A percentile compares a stretch with the other conserved stretches of the same genome.
Conservation (phyloP, 2,329 filamentous ascomycete species). For the Botrytis pseudocinerea region DNA sequence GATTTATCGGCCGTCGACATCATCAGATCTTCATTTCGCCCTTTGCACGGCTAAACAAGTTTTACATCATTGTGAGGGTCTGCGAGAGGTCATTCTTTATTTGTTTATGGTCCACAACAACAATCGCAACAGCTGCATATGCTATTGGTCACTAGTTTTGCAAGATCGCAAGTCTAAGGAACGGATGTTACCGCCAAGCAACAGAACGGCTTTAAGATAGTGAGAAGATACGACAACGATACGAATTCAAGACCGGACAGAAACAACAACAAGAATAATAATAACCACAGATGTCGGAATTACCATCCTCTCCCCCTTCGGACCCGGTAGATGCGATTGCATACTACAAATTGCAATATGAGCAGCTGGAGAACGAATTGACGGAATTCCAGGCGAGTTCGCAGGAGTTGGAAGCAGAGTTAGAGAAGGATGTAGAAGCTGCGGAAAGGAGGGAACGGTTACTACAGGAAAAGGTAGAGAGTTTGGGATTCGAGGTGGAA, state of each 20-base stretch:
- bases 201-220: constrained; percentile 16
- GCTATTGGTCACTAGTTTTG: constrained; percentile 4
- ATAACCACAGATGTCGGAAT: constrained; percentile 46
- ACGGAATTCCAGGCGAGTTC: constrained; percentile 93
- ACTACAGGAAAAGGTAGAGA: constrained; percentile 84
- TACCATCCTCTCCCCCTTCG: constrained; percentile 62
- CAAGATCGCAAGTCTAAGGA: constrained; percentile 15
- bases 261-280: constrained; percentile 26
- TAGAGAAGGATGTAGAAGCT: constrained; percentile 94
- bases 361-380: constrained; percentile 86
- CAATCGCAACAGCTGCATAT: constrained; percentile 6
- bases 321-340: constrained; percentile 74
- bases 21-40: neutral
- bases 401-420: constrained; percentile 87
- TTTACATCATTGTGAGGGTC: neutral
- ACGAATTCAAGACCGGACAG: constrained; percentile 11
- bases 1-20: neutral
- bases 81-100: constrained; percentile 1
- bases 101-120: constrained; percentile 16
- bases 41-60: neutral
- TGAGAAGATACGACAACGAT: constrained; percentile 23
- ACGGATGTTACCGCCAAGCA: constrained; percentile 23
- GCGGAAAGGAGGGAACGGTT: constrained; percentile 90
- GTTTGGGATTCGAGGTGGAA: constrained; percentile 82
- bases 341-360: constrained; percentile 97